Evolutionary conservation across 345 rosid genomes (phyloP).

Genomic region (Bruguiera sexangula): DNA sequence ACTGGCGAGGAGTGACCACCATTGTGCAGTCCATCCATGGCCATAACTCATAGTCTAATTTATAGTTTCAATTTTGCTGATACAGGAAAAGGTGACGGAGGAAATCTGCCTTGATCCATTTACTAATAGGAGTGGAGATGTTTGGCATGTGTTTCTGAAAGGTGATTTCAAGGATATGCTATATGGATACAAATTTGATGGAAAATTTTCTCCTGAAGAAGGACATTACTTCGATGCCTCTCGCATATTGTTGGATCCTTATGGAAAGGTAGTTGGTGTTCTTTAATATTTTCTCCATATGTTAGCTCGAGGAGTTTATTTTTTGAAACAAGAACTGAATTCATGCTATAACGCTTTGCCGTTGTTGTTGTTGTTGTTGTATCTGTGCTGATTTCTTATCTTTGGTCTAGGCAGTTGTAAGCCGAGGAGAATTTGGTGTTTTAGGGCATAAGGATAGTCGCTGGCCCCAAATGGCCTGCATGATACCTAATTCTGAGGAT

Average conservation of each 20-base stretch:
- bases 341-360: background rate
- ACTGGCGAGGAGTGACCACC: too few species aligned
- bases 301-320: background rate
- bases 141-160: conserved; percentile 77
- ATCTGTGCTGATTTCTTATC: background rate
- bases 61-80: background rate
- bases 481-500: conserved; percentile 56
- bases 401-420: conserved; percentile 58
- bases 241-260: conserved; percentile 75
- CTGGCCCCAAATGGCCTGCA: conserved; percentile 98
- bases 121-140: conserved; percentile 68
- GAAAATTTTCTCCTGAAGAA: conserved; percentile 59
- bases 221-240: conserved; percentile 68
- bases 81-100: conserved; percentile 71
- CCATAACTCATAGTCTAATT: too few species aligned
- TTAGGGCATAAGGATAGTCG: conserved; percentile 58
- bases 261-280: conserved; percentile 53
- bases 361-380: background rate
- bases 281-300: background rate
- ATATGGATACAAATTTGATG: conserved; percentile 79
- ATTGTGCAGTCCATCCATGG: too few species aligned
- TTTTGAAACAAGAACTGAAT: background rate
- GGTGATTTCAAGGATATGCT: conserved; percentile 70
- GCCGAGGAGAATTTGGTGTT: conserved; percentile 81
- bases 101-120: conserved; percentile 64